Evolutionary conservation across 768 basidiomycete species (phyloP).

Genomic region (Asterophora parasitica): DNA sequence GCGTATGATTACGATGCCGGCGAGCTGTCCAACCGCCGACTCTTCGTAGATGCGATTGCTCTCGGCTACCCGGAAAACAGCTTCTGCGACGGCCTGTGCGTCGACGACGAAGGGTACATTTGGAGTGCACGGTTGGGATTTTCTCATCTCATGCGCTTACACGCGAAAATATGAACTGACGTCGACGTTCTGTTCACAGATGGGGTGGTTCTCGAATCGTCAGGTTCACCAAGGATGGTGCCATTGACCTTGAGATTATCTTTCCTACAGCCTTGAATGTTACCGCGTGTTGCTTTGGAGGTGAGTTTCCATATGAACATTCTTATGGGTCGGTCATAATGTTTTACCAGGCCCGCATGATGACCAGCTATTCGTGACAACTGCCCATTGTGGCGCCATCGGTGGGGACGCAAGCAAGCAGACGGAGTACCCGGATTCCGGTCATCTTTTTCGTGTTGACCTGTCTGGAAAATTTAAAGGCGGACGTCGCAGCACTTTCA

Average conservation of each 20-base stretch:
- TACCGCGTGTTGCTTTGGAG: constrained; percentile 69
- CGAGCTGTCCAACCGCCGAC: constrained; percentile 48
- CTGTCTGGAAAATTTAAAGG: constrained; percentile 41
- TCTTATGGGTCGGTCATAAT: background rate
- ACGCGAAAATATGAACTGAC: background rate
- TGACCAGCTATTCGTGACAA: constrained; percentile 61
- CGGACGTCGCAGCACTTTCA: constrained; percentile 28
- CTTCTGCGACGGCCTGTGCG: constrained; percentile 62
- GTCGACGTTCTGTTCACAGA: constrained; percentile 25
- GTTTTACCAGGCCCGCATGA: constrained; percentile 43
- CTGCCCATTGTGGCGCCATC: constrained; percentile 55
- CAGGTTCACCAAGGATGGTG: constrained; percentile 50
- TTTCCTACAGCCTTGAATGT: constrained; percentile 62
- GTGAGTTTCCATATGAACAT: constrained; percentile 24
- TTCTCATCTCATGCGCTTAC: background rate
- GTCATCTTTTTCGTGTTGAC: constrained; percentile 50
- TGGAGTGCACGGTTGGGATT: constrained; percentile 54
- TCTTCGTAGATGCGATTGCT: constrained; percentile 53
- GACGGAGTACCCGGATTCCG: constrained; percentile 47
- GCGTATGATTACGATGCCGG: constrained; percentile 64
- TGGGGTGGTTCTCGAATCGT: constrained; percentile 63
- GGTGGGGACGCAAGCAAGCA: constrained; percentile 51
- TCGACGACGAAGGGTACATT: constrained; percentile 57
- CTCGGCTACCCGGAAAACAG: constrained; percentile 45
- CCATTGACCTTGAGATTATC: constrained; percentile 48